A percentile compares a stretch with the other conserved stretches of the same genome.
phyloP scores from a whole-genome alignment of 2,329 filamentous ascomycete species.

The Colletotrichum sp. region DNA sequence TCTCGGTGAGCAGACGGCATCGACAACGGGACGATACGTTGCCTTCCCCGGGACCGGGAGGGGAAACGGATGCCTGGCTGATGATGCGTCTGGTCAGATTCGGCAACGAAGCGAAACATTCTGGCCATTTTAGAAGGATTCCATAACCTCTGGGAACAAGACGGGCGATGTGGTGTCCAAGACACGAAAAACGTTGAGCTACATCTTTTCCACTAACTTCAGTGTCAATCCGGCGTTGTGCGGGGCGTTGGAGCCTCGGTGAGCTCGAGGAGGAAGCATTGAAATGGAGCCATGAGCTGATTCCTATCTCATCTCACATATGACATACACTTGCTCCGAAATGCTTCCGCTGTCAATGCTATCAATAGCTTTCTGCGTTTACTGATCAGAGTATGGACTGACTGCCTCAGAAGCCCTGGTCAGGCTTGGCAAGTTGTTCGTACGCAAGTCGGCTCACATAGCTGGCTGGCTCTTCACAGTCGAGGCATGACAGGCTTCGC shows the following conservation, averaged over 20 bases:
- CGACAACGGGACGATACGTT: background rate
- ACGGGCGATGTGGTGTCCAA: background rate
- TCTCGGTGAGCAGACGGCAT: conserved; percentile 4
- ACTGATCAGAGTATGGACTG: background rate
- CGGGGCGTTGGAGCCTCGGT: background rate
- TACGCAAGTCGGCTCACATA: background rate
- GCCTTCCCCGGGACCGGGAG: background rate
- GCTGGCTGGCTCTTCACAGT: background rate
- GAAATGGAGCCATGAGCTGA: background rate
- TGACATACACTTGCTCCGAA: background rate
- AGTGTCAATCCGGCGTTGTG: background rate
- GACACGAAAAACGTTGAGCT: background rate
- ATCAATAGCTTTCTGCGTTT: background rate
- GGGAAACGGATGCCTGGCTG: background rate
- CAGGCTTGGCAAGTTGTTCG: background rate
- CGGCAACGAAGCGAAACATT: background rate
- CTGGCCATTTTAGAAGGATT: background rate
- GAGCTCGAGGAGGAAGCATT: background rate
- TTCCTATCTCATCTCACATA: background rate
- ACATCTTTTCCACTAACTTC: background rate
- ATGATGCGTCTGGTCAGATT: background rate
- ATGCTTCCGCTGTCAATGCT: background rate
- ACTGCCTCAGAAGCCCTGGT: background rate
- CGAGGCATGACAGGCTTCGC: background rate
- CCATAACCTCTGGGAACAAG: background rate